Evolutionary conservation across 2,329 filamentous ascomycete genomes (phyloP), one percentile per base, ranked within the genome.

Genomic region (Tolypocladium sp.): DNA sequence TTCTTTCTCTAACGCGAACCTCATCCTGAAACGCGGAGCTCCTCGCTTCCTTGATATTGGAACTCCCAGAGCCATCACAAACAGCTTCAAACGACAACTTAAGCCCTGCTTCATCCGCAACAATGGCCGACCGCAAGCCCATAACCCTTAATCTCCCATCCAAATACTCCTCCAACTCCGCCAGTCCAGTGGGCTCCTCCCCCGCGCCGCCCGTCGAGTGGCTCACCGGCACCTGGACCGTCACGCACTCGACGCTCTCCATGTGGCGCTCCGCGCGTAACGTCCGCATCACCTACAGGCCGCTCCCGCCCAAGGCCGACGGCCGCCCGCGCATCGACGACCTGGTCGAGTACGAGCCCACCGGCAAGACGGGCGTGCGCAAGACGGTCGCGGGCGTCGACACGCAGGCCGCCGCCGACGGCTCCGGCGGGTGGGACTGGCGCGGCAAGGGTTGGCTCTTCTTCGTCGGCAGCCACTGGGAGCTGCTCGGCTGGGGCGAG

Each of bases 261-360:
- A 92, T 94, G 88, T 95, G 91, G 91, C 85, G 85, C 66, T 82
- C 83, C 54, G 87, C 89, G 57, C 87, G 86, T 70, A 94, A 94
- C 73, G 90, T 95, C 17, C 82, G 82, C 67, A 93, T 95, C 70
- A 88, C 85, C 40, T 95, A 95, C 78, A 82, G 74, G 12, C 71
- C 80, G 0, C 78, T 89, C 10, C 68, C 74, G 13, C 60, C 71
- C 33, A 62, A 71, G 63, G 20, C 62, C 61, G 74, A 77, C 46
- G 75, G 77, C 58, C 70, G 72, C 27, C 58, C 69, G 5, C 78
- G 81, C 60, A 74, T 93, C 62, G 86, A 91, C 70, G 90, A 94
- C 72, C 71, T 87, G 2, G 90, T 94, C 63, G 82, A 83, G 59
- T 91, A 90, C 71, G 85, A 89, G 71, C 77, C 80, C 54, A 75